A percentile compares a stretch with the other conserved stretches of the same genome.
phyloP scores from a whole-genome alignment of 2,329 filamentous ascomycete genomes.

The Parastagonospora avenae region DNA sequence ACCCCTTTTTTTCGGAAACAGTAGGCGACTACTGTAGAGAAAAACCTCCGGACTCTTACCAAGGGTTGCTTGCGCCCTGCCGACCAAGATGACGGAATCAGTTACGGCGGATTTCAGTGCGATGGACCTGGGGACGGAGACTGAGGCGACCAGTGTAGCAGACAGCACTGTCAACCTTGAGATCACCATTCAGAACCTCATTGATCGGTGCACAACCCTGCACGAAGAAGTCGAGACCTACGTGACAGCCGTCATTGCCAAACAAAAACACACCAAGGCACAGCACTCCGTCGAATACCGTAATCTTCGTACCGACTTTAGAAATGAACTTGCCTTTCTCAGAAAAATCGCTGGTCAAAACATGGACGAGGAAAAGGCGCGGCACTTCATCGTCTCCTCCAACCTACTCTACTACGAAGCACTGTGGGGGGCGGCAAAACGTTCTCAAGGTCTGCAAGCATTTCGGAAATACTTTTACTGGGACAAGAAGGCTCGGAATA shows the following conservation, averaged over 20 bases:
- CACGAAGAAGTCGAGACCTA: slow-evolving; percentile 51
- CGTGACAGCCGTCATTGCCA: slow-evolving; percentile 38
- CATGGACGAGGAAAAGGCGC: slow-evolving; percentile 34
- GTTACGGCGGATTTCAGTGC: slow-evolving; percentile 13
- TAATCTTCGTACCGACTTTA: slow-evolving; percentile 41
- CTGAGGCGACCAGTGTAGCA: slow-evolving; percentile 6
- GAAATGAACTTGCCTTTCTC: slow-evolving; percentile 42
- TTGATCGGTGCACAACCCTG: slow-evolving; percentile 46
- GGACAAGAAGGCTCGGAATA: slow-evolving; percentile 28
- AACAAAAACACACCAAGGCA: slow-evolving; percentile 38
- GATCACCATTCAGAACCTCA: slow-evolving; percentile 37
- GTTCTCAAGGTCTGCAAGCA: slow-evolving; percentile 60
- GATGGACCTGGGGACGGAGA: slow-evolving; percentile 12
- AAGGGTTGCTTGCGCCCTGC: too few species aligned
- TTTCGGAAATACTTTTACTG: slow-evolving; percentile 52
- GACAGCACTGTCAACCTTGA: slow-evolving; percentile 21
- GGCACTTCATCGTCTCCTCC: slow-evolving; percentile 66
- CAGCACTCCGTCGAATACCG: slow-evolving; percentile 46
- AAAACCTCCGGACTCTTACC: too few species aligned
- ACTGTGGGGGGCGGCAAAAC: slow-evolving; percentile 67
- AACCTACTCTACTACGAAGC: slow-evolving; percentile 70
- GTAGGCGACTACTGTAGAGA: too few species aligned
- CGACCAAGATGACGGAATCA: slow-evolving; percentile 19
- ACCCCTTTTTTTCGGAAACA: too few species aligned
- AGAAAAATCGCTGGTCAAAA: slow-evolving; percentile 31